These are phyloP conservation scores for Acacia crassicarpa DNA, from an alignment of 306 rosid species.

Conservation along the genomic window DNA sequence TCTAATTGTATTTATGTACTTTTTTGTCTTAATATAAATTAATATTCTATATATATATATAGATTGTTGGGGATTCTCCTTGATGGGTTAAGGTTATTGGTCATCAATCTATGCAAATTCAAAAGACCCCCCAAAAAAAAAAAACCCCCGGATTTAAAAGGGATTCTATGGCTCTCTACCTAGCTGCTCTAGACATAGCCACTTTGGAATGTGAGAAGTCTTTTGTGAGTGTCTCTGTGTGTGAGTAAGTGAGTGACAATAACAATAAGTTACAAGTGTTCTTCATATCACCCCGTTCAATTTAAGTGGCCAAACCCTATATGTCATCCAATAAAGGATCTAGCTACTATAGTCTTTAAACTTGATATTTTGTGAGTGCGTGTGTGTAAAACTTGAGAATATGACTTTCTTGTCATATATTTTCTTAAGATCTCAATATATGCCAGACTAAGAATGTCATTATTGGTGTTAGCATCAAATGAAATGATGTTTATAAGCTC, in stretches of 20 bases:
- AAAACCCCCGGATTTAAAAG: background rate
- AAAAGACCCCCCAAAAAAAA: background rate
- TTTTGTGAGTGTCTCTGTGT: too few species aligned
- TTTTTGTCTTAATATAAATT: too few species aligned
- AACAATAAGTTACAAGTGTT: background rate
- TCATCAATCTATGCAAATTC: background rate
- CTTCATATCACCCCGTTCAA: background rate
- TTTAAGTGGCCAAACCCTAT: constrained; percentile 18
- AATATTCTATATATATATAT: too few species aligned
- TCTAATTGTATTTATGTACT: too few species aligned
- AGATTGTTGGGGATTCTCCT: too few species aligned
- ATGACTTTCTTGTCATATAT: background rate
- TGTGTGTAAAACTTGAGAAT: background rate
- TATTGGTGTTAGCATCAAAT: background rate
- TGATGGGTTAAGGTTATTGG: background rate
- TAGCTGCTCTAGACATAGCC: background rate
- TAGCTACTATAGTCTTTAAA: background rate
- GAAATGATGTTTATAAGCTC: background rate
- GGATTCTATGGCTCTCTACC: constrained; percentile 12
- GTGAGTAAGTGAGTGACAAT: background rate
- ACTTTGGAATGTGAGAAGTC: constrained; percentile 21
- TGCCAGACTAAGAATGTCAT: too few species aligned
- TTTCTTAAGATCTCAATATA: background rate
- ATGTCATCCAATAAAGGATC: constrained; percentile 6
- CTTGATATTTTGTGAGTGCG: background rate